Conservation (phyloP, 106 monocot species). For the Amphibolis antarctica region DNA sequence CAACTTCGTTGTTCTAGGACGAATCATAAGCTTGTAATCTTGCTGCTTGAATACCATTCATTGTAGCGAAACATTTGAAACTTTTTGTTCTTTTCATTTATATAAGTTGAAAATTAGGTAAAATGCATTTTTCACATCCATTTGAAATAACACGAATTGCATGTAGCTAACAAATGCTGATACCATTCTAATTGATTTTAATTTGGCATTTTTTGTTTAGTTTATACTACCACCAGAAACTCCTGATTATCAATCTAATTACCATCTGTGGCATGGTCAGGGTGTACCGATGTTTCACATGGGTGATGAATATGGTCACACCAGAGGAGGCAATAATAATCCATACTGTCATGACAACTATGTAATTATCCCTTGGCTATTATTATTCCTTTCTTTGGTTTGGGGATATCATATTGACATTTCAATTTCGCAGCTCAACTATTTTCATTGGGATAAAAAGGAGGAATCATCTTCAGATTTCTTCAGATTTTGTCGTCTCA, state of each 20-base stretch:
- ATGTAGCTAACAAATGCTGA: no score
- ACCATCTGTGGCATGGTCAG: conserved; percentile 12
- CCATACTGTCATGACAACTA: conserved; percentile 88
- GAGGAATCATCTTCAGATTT: conserved; percentile 53
- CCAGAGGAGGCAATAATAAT: conserved; percentile 92
- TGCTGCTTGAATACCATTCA: no score
- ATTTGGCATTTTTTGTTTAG: background rate
- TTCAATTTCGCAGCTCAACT: conserved; percentile 43
- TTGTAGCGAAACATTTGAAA: no score
- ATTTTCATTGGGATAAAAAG: conserved; percentile 82
- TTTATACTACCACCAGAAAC: background rate
- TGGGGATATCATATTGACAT: background rate
- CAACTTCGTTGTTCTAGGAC: no score
- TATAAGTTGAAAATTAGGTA: no score
- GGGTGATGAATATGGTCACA: conserved; percentile 96
- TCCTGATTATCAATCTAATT: background rate
- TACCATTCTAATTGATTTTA: no score
- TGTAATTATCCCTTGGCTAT: conserved; percentile 17
- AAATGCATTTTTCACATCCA: no score
- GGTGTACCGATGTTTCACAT: conserved; percentile 93
- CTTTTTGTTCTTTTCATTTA: no score
- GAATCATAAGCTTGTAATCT: no score
- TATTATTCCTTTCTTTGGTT: background rate
- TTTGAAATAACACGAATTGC: no score
- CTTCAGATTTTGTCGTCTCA: conserved; percentile 61